Evolutionary conservation across 495 filamentous ascomycete species (phyloP).

Genomic region (Platismatia glauca): DNA sequence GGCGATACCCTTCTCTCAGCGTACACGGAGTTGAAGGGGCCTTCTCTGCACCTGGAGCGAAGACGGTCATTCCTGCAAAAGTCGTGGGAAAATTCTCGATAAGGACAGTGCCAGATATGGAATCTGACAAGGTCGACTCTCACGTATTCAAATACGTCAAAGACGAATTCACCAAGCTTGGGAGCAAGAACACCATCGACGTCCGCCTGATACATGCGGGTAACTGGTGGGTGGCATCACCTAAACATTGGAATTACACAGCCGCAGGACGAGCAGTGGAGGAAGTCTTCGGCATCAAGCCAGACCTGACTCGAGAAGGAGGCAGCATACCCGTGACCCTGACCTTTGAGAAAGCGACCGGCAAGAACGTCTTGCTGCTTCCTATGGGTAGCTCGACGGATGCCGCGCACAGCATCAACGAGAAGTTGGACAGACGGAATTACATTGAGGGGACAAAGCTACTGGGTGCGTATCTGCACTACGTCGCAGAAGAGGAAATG

Average conservation of each 20-base stretch:
- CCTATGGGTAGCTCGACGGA: slow-evolving; percentile 97
- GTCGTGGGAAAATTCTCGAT: slow-evolving; percentile 98
- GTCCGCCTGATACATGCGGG: slow-evolving; percentile 75
- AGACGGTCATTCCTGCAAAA: slow-evolving; percentile 97
- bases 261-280: slow-evolving; percentile 89
- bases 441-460: slow-evolving; percentile 99
- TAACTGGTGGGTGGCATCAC: slow-evolving; percentile 97
- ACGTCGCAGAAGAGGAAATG: slow-evolving; percentile 83
- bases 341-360: slow-evolving; percentile 96
- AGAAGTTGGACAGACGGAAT: slow-evolving; percentile 94
- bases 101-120: slow-evolving; percentile 95
- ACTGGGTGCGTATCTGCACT: slow-evolving; percentile 90
- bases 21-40: slow-evolving; percentile 94
- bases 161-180: slow-evolving; percentile 68
- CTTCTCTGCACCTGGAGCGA: slow-evolving; percentile 87
- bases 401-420: slow-evolving; percentile 93
- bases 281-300: slow-evolving; percentile 82
- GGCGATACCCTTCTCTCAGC: slow-evolving; percentile 91
- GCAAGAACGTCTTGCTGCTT: slow-evolving; percentile 91
- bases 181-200: slow-evolving; percentile 82
- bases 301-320: slow-evolving; percentile 93
- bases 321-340: slow-evolving; percentile 94
- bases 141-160: slow-evolving; percentile 73
- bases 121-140: slow-evolving; percentile 76
- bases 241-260: slow-evolving; percentile 96